Evolutionary conservation across 108 stramenopile species (phyloP), one percentile per base, ranked within the genome.

Genomic region (Thalassiosira profunda): DNA sequence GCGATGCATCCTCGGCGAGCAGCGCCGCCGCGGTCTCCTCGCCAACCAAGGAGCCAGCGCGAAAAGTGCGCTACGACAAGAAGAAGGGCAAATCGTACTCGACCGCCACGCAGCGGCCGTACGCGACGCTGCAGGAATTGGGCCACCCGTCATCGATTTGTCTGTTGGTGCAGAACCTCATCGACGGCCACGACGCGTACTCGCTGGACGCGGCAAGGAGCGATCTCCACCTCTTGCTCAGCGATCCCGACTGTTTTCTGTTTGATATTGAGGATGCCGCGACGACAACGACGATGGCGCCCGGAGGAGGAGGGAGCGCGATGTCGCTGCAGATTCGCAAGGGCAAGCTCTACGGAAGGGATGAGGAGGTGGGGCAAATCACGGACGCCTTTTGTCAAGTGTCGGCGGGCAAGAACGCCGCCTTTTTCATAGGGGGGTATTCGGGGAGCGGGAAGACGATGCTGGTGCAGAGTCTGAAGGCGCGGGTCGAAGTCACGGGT

Each of bases 351-450:
- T 75, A 75, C 40, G 74, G 74, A 11, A 28, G 74, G 31, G 40
- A 51, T 21, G 31, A 60, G 18, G 64, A 75, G 23, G 42, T 66
- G 8, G 42, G 43, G 0, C 7, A 43, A 21, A 58, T 75, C 11
- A 66, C 48, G 9, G 54, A 76, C 33, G 61, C 75, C 46, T 76
- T 68, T 35, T 62, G 60, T 43, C 46, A 55, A 12, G 75, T 76
- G 10, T 68, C 53, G 12, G 47, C 18, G 21, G 75, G 75, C 8
- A 15, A 62, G 23, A 61, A 56, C 49, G 75, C 55, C 33, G 75
- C 75, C 20, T 44, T 68, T 12, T 59, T 76, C 14, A 42, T 76
- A 25, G 44, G 61, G 4, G 75, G 75, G 2, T 76, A 44, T 17
- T 68, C 67, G 14, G 75, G 75, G 37, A 54, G 33, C 34, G 70